These are phyloP conservation scores for Arachis stenosperma DNA, from an alignment of 306 rosid species.

Conservation along the genomic window DNA sequence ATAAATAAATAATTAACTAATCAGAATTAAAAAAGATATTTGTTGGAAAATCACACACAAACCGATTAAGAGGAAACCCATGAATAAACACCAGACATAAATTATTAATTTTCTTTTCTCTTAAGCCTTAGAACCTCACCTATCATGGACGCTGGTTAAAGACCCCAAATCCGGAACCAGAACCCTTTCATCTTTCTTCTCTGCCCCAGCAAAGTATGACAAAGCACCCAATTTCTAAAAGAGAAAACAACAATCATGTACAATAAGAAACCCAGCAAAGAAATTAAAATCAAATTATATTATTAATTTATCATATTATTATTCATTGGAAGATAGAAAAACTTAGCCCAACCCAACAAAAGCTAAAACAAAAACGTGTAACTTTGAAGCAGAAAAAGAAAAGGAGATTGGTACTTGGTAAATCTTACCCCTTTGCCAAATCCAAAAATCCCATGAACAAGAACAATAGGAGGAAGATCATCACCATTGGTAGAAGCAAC, in stretches of 20 bases:
- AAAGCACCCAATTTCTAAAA: conserved; percentile 80
- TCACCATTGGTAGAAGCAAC: conserved; percentile 14
- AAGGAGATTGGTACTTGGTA: neutral
- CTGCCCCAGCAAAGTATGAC: conserved; percentile 96
- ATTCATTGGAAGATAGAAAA: too few species aligned
- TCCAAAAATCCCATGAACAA: conserved; percentile 96
- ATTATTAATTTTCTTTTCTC: neutral
- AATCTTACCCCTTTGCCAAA: conserved; percentile 88
- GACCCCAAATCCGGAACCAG: conserved; percentile 99
- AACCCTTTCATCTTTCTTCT: conserved; percentile 94
- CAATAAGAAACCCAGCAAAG: conserved; percentile 1
- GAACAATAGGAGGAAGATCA: conserved; percentile 82
- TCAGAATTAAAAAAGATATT: neutral
- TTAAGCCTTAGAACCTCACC: conserved; percentile 48
- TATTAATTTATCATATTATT: too few species aligned
- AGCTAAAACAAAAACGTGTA: neutral
- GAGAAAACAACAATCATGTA: neutral
- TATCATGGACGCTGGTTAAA: conserved; percentile 82
- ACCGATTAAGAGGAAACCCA: neutral
- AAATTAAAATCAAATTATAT: neutral
- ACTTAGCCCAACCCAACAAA: too few species aligned
- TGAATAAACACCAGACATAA: neutral
- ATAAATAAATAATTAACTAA: conserved; percentile 2
- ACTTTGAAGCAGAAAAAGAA: conserved; percentile 2
- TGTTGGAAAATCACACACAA: neutral